phyloP scores from a whole-genome alignment of 75 land plant genomes.

The Selaginella tamariscina region DNA sequence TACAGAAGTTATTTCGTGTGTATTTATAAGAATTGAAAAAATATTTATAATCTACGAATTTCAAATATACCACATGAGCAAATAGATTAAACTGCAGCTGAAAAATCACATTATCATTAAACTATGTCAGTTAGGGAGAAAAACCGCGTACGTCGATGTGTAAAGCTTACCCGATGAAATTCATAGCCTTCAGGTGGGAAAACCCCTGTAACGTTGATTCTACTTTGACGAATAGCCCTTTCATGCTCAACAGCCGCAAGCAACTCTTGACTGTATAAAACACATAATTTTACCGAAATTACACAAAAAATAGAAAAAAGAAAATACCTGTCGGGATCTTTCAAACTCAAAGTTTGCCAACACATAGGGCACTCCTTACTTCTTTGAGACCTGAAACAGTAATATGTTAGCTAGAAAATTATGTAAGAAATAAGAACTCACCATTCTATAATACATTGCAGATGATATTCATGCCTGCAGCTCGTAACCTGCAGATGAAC shows the following conservation, averaged over 20 bases:
- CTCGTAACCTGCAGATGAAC: conserved; percentile 60
- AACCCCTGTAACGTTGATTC: conserved; percentile 44
- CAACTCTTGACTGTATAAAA: conserved; percentile 66
- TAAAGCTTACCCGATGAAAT: conserved; percentile 52
- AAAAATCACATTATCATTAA: too few relatives aligned
- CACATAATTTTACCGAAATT: background rate
- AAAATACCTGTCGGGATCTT: conserved; percentile 71
- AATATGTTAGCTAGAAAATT: background rate
- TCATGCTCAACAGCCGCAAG: conserved; percentile 82
- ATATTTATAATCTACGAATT: too few relatives aligned
- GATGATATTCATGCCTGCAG: conserved; percentile 96
- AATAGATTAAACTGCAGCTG: too few relatives aligned
- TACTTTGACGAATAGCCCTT: conserved; percentile 38
- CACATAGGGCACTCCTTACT: conserved; percentile 99
- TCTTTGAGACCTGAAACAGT: conserved; percentile 75
- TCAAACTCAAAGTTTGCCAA: conserved; percentile 72
- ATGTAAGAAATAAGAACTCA: conserved; percentile 17
- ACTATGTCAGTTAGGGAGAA: too few relatives aligned
- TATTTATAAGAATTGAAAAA: too few relatives aligned
- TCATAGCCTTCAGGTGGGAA: conserved; percentile 71
- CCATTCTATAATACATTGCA: conserved; percentile 98
- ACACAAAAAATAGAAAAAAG: conserved; percentile 1
- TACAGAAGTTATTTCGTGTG: too few relatives aligned
- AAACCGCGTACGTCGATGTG: too few relatives aligned
- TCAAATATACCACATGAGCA: too few relatives aligned